Evolutionary conservation across 495 filamentous ascomycete species (phyloP).

Genomic region (Diplogelasinospora grovesii): DNA sequence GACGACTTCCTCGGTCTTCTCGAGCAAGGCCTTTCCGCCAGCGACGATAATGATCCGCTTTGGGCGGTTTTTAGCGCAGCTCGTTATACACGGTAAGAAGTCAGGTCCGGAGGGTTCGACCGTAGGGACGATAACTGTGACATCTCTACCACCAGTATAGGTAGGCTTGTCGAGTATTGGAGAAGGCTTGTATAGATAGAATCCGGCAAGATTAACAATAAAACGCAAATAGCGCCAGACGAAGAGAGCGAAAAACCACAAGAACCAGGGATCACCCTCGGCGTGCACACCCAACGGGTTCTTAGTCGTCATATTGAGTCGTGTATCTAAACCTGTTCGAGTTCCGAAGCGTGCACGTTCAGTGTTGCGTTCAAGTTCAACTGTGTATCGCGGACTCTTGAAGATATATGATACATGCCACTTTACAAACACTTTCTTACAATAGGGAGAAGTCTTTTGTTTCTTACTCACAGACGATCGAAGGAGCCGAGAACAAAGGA

Average conservation of each 20-base stretch:
- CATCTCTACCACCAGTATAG: conserved; percentile 34
- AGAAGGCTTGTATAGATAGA: conserved; percentile 37
- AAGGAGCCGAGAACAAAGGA: too few relatives aligned
- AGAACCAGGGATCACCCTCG: too few relatives aligned
- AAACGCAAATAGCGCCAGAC: conserved; percentile 41
- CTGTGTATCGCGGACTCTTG: too few relatives aligned
- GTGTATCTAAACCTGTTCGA: too few relatives aligned
- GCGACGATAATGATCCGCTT: conserved; percentile 33
- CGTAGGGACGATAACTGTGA: conserved; percentile 52
- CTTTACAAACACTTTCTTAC: too few relatives aligned
- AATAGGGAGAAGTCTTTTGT: too few relatives aligned
- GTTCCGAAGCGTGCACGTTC: too few relatives aligned
- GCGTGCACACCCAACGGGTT: too few relatives aligned
- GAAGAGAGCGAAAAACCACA: conserved; percentile 18
- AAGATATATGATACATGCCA: too few relatives aligned
- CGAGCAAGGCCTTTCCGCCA: conserved; percentile 16
- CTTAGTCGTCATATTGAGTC: too few relatives aligned
- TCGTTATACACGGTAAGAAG: conserved; percentile 28
- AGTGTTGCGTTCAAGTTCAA: too few relatives aligned
- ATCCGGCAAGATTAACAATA: conserved; percentile 37
- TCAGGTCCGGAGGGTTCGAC: conserved; percentile 29
- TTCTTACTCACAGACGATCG: too few relatives aligned
- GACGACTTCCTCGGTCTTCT: conserved; percentile 8
- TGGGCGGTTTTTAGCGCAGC: conserved; percentile 26
- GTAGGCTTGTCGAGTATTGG: conserved; percentile 24